These are phyloP conservation scores for Trametopsis cervina DNA, from an alignment of 768 basidiomycete species.

Conservation along the genomic window DNA sequence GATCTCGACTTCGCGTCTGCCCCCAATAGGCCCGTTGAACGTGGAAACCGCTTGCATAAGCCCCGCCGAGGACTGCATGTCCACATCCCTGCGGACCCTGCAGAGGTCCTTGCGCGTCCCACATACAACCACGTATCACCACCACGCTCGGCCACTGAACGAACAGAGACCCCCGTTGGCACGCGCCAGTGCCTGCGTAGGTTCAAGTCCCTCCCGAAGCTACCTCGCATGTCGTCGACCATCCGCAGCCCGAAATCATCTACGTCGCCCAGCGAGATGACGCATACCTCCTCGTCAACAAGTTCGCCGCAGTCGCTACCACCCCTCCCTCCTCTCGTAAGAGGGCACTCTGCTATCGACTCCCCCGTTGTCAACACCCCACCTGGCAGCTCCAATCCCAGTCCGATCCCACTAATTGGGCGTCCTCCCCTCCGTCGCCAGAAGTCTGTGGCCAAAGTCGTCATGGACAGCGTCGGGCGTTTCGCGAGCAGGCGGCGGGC, in stretches of 20 bases:
- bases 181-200: background rate
- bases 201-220: background rate
- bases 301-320: background rate
- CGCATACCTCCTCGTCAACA: background rate
- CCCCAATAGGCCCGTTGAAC: constrained; percentile 16
- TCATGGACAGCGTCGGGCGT: background rate
- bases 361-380: too few relatives aligned
- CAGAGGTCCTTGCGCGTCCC: constrained; percentile 23
- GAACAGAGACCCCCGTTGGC: background rate
- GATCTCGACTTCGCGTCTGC: constrained; percentile 14
- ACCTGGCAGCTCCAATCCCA: too few relatives aligned
- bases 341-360: too few relatives aligned
- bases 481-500: background rate
- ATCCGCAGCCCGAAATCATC: background rate
- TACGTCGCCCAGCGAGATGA: too few relatives aligned
- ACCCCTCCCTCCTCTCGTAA: background rate
- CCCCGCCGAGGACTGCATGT: constrained; percentile 3
- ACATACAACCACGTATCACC: constrained; percentile 21
- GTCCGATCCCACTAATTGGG: background rate
- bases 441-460: background rate
- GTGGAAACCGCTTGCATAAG: constrained; percentile 15
- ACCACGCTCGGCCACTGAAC: background rate
- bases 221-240: background rate
- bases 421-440: background rate
- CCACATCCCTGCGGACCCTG: constrained; percentile 21